Percentiles rank a stretch among this genome's conserved stretches.
These are phyloP conservation scores for Kodamaea lidongshanica DNA, from an alignment of 805 yeast genomes.

Conservation along the genomic window DNA sequence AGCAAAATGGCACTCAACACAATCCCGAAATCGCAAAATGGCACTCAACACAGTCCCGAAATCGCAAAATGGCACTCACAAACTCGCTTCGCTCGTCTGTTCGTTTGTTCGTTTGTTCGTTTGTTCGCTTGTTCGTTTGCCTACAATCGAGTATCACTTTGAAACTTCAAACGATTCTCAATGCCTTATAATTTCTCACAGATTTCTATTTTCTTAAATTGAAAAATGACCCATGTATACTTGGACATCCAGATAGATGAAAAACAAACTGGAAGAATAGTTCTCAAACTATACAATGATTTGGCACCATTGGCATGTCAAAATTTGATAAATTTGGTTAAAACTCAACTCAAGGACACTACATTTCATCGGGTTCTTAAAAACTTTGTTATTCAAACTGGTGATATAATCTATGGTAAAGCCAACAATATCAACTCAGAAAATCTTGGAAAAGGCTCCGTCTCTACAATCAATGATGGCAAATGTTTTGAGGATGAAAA, in stretches of 20 bases:
- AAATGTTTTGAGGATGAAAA: conserved; percentile 53
- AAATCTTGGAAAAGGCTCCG: conserved; percentile 32
- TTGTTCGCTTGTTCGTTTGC: no score
- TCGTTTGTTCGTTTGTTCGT: no score
- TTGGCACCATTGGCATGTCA: conserved; percentile 52
- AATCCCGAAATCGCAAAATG: no score
- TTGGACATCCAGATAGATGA: conserved; percentile 49
- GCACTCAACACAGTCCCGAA: no score
- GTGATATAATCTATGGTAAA: conserved; percentile 45
- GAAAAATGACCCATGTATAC: conserved; percentile 34
- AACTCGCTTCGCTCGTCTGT: no score
- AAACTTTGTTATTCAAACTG: conserved; percentile 68
- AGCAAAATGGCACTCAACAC: no score
- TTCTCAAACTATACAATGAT: conserved; percentile 43
- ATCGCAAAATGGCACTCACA: no score
- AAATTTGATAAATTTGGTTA: conserved; percentile 47
- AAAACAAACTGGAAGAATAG: conserved; percentile 50
- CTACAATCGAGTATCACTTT: no score
- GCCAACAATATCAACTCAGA: conserved; percentile 1
- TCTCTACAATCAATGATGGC: conserved; percentile 14
- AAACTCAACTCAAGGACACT: conserved; percentile 37
- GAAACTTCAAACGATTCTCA: no score
- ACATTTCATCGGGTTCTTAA: conserved; percentile 58
- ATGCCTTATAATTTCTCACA: no score
- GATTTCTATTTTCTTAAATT: conserved; percentile 13